Conservation (phyloP, 163 green algal genomes). For the Chlamydomonas reinhardtii region DNA sequence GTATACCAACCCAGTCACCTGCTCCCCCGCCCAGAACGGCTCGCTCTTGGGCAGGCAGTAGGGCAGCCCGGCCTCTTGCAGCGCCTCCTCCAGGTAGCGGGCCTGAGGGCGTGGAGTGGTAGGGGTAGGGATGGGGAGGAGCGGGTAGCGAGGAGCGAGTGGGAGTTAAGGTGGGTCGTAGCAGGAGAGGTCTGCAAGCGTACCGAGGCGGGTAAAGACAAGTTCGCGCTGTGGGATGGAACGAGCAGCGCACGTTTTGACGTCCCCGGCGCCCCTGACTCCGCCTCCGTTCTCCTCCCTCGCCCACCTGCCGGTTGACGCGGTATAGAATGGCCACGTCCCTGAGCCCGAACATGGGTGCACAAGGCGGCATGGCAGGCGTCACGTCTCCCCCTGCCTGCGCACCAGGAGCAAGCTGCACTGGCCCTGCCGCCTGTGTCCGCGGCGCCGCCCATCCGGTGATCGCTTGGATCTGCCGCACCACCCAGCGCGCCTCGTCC, state of each 20-base stretch:
- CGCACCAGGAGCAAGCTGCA: no score
- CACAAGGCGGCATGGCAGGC: neutral
- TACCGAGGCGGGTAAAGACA: no score
- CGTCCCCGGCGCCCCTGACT: no score
- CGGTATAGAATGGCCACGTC: conserved; percentile 39
- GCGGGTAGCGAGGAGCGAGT: neutral
- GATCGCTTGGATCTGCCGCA: neutral
- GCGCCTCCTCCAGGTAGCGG: conserved; percentile 31
- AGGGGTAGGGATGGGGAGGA: no score
- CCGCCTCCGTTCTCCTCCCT: no score
- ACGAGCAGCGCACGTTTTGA: no score
- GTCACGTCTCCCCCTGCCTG: no score
- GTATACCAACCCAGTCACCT: no score
- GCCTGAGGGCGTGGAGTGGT: neutral
- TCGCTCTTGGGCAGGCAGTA: conserved; percentile 39
- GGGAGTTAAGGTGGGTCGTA: neutral
- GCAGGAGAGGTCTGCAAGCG: neutral
- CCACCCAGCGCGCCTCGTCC: conserved; percentile 36
- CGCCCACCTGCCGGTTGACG: conserved; percentile 31
- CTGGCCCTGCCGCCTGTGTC: no score
- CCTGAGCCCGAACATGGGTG: neutral
- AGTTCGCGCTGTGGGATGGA: no score
- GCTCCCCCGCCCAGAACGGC: conserved; percentile 35
- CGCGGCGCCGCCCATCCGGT: no score
- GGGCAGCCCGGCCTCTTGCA: conserved; percentile 24